phyloP scores from a whole-genome alignment of 495 filamentous ascomycete genomes.

The Friedmanniomyces simplex region DNA sequence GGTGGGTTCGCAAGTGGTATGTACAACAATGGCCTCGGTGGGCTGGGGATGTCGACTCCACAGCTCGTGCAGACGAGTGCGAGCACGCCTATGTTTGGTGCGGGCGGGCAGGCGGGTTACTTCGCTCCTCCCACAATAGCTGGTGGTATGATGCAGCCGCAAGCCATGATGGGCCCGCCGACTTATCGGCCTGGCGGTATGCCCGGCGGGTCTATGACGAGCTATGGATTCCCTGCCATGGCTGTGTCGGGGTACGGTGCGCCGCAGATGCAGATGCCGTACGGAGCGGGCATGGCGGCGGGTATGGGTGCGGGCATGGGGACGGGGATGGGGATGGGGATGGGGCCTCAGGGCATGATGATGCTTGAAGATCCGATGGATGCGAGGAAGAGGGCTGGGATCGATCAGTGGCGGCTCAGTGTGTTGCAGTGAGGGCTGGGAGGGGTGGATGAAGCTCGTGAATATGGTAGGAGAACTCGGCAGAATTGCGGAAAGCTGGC shows the following conservation, averaged over 20 bases:
- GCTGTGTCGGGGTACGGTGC: conserved; percentile 22
- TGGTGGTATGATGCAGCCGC: conserved; percentile 1
- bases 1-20: conserved; percentile 43
- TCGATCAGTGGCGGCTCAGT: conserved; percentile 85
- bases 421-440: conserved; percentile 44
- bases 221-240: conserved; percentile 19
- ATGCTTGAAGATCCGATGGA: conserved; percentile 34
- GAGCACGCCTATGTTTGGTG: conserved; percentile 3
- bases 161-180: neutral
- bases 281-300: conserved; percentile 4
- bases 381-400: conserved; percentile 59
- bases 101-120: neutral
- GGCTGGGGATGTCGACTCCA: conserved; percentile 14
- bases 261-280: neutral
- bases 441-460: too few species aligned
- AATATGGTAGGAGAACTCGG: too few species aligned
- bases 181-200: conserved; percentile 6
- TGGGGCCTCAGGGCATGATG: conserved; percentile 16
- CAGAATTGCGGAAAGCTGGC: too few species aligned
- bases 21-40: conserved; percentile 44
- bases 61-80: conserved; percentile 4
- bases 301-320: neutral
- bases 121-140: conserved; percentile 13
- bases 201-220: conserved; percentile 8
- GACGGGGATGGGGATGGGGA: too few species aligned